phyloP scores from a whole-genome alignment of 768 basidiomycete genomes.

The Lactarius vividus region DNA sequence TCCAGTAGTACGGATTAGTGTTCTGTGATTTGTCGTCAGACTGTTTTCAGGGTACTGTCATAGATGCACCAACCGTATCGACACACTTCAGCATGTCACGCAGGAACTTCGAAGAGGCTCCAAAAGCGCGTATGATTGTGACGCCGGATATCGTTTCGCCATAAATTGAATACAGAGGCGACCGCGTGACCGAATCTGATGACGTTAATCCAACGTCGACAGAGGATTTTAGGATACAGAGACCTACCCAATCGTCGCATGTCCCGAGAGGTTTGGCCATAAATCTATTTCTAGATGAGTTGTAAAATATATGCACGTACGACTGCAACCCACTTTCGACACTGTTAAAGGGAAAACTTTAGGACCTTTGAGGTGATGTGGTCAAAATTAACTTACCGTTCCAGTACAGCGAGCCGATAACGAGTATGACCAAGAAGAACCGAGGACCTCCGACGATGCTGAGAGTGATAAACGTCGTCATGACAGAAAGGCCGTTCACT shows the following conservation, averaged over 20 bases:
- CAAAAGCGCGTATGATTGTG: conserved; percentile 73
- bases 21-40: conserved; percentile 37
- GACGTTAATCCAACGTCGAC: neutral
- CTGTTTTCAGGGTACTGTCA: neutral
- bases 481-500: conserved; percentile 64
- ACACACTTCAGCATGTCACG: conserved; percentile 81
- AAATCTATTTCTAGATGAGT: conserved; percentile 39
- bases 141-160: conserved; percentile 53
- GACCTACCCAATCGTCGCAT: conserved; percentile 71
- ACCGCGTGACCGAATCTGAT: conserved; percentile 43
- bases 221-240: neutral
- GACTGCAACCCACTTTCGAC: conserved; percentile 15
- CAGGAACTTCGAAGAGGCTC: conserved; percentile 82
- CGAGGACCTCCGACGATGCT: conserved; percentile 75
- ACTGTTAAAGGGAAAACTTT: neutral
- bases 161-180: conserved; percentile 51
- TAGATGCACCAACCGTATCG: conserved; percentile 57
- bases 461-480: conserved; percentile 71
- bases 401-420: conserved; percentile 65
- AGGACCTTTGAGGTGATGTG: neutral
- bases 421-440: conserved; percentile 59
- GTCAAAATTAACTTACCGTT: conserved; percentile 47
- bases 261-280: conserved; percentile 84
- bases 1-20: conserved; percentile 82
- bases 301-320: neutral